Percentiles rank a stretch among this genome's conserved stretches.
Conservation (phyloP, 1,284 basidiomycete genomes). For the Heterobasidion parviporum region DNA sequence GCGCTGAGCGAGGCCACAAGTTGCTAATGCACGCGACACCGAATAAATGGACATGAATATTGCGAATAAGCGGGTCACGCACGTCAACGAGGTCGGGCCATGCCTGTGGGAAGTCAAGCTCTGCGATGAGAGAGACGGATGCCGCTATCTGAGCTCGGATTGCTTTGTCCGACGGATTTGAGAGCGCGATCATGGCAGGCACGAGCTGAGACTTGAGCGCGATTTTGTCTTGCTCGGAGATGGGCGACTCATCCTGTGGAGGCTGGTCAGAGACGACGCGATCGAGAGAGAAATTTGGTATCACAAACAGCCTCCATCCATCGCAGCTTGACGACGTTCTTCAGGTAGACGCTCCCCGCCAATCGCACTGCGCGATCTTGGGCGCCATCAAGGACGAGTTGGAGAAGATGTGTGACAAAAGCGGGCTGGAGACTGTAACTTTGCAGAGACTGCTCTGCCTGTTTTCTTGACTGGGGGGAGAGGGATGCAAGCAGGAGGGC, state of each 20-base stretch:
- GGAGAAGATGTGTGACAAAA: slow-evolving; percentile 70
- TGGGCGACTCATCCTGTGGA: slow-evolving; percentile 52
- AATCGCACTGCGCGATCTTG: slow-evolving; percentile 69
- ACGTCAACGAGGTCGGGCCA: slow-evolving; percentile 88
- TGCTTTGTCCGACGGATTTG: slow-evolving; percentile 54
- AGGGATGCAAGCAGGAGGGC: slow-evolving; percentile 67
- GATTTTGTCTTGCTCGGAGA: slow-evolving; percentile 60
- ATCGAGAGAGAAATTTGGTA: not conserved
- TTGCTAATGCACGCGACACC: slow-evolving; percentile 45
- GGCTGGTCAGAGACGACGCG: slow-evolving; percentile 3
- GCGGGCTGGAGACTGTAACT: slow-evolving; percentile 63
- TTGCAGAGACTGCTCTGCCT: slow-evolving; percentile 72
- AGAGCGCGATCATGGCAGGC: slow-evolving; percentile 76
- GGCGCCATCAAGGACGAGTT: slow-evolving; percentile 61
- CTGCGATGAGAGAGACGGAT: slow-evolving; percentile 80
- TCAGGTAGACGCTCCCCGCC: slow-evolving; percentile 81
- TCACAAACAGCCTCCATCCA: slow-evolving; percentile 71
- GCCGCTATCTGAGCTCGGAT: slow-evolving; percentile 83
- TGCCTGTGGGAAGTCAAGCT: slow-evolving; percentile 77
- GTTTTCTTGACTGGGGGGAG: slow-evolving; percentile 63
- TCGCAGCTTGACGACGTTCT: slow-evolving; percentile 77
- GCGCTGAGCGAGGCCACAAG: slow-evolving; percentile 73
- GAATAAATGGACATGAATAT: not conserved
- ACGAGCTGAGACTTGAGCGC: slow-evolving; percentile 65
- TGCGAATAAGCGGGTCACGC: slow-evolving; percentile 20